Percentiles rank a stretch among this genome's conserved stretches.
Evolutionary conservation across 2,329 filamentous ascomycete genomes (phyloP).

Genomic region (Cryoendolithus antarcticus): DNA sequence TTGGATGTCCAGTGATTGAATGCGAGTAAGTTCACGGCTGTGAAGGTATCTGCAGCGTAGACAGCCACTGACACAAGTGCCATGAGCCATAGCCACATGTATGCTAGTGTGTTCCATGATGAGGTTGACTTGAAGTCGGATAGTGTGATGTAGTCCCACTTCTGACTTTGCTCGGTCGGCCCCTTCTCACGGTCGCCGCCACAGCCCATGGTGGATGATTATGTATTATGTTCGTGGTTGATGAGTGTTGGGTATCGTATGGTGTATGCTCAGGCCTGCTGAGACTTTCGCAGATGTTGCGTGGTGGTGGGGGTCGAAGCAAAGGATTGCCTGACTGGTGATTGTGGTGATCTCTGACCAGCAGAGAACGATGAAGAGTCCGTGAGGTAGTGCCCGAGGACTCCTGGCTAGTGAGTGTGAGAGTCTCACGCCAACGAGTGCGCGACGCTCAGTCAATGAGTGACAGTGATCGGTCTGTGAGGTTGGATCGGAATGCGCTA

Average conservation of each 20-base stretch:
- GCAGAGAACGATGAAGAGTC: slow-evolving; percentile 3
- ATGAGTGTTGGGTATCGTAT: neutral
- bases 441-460: too few relatives aligned
- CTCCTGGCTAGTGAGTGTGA: too few relatives aligned
- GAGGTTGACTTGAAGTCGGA: slow-evolving; percentile 74
- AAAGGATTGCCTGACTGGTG: neutral
- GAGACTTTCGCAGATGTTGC: slow-evolving; percentile 3
- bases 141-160: slow-evolving; percentile 80
- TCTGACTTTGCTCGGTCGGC: slow-evolving; percentile 32
- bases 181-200: slow-evolving; percentile 24
- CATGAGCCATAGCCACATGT: slow-evolving; percentile 73
- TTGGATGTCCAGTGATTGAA: slow-evolving; percentile 83
- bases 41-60: slow-evolving; percentile 85
- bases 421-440: too few relatives aligned
- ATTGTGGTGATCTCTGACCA: slow-evolving; percentile 3
- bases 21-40: slow-evolving; percentile 76
- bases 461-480: neutral
- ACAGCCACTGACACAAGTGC: slow-evolving; percentile 68
- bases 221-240: neutral
- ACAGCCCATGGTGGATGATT: slow-evolving; percentile 21
- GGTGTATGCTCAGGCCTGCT: slow-evolving; percentile 4
- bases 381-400: too few relatives aligned
- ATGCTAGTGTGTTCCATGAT: slow-evolving; percentile 65
- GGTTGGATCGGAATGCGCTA: slow-evolving; percentile 5
- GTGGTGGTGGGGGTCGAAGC: neutral